Conservation (phyloP, 345 rosid genomes). For the Psidium friedrichsthalianum region DNA sequence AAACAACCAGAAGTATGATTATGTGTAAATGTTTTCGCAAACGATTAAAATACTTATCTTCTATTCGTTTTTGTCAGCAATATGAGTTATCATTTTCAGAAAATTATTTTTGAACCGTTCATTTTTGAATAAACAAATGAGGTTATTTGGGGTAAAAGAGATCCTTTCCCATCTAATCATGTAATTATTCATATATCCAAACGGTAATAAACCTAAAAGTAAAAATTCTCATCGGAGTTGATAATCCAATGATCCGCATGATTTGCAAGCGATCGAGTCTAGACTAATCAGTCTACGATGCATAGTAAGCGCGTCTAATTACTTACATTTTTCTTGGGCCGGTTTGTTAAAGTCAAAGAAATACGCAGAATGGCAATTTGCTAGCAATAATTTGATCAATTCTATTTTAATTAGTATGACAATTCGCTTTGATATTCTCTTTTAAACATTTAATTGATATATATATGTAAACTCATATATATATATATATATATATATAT, state of each 20-base stretch:
- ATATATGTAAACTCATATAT: rapidly evolving
- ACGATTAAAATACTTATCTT: neutral
- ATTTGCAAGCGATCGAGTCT: neutral
- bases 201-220: neutral
- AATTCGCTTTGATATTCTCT: neutral
- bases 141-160: rapidly evolving
- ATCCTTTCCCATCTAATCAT: neutral
- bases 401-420: neutral
- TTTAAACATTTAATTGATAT: neutral
- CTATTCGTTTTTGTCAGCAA: neutral
- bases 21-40: too few species aligned
- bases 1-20: too few species aligned
- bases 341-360: neutral
- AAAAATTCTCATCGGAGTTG: neutral
- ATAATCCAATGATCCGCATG: neutral
- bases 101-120: neutral
- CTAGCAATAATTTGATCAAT: neutral
- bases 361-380: neutral
- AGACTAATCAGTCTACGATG: neutral
- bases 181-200: neutral
- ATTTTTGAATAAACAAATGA: rapidly evolving
- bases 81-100: too few species aligned
- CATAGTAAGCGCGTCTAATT: neutral
- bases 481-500: too few species aligned
- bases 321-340: neutral